Conservation (phyloP, 352 stramenopile genomes). For the Phytophthora melonis region DNA sequence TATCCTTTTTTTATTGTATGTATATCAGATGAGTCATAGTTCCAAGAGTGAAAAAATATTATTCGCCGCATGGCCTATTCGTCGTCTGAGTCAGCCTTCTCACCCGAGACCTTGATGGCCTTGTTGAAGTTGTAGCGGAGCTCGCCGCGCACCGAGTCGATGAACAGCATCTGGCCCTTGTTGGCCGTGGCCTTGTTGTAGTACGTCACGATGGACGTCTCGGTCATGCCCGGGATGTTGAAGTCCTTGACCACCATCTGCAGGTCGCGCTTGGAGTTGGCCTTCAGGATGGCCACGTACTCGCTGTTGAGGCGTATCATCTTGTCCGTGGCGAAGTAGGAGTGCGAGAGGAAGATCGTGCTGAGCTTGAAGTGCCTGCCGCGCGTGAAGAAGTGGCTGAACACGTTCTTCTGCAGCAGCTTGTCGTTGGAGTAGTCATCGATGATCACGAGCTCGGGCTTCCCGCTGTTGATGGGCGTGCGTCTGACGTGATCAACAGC, state of each 20-base stretch:
- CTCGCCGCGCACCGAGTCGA: constrained; percentile 19
- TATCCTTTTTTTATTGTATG: constrained; percentile 6
- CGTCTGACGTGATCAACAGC: constrained; percentile 13
- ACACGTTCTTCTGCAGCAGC: constrained; percentile 16
- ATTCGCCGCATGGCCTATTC: neutral
- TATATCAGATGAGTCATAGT: constrained; percentile 20
- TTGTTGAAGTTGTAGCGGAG: constrained; percentile 19
- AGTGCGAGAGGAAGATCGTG: constrained; percentile 6
- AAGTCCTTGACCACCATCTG: constrained; percentile 26
- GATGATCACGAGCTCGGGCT: constrained; percentile 32
- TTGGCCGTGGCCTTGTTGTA: constrained; percentile 3
- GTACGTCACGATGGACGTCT: neutral
- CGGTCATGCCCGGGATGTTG: constrained; percentile 13
- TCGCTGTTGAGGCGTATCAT: neutral
- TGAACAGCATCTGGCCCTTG: constrained; percentile 15
- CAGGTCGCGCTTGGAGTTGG: constrained; percentile 29
- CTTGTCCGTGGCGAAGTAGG: neutral
- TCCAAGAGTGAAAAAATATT: neutral
- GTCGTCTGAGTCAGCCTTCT: neutral
- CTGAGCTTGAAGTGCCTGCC: constrained; percentile 17
- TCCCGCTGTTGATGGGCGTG: constrained; percentile 13
- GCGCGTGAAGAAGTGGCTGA: neutral
- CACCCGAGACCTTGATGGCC: neutral
- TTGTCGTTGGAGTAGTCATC: constrained; percentile 29
- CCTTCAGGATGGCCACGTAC: constrained; percentile 15